Evolutionary conservation across 2,329 filamentous ascomycete genomes (phyloP).

Genomic region (Botryotinia convoluta): DNA sequence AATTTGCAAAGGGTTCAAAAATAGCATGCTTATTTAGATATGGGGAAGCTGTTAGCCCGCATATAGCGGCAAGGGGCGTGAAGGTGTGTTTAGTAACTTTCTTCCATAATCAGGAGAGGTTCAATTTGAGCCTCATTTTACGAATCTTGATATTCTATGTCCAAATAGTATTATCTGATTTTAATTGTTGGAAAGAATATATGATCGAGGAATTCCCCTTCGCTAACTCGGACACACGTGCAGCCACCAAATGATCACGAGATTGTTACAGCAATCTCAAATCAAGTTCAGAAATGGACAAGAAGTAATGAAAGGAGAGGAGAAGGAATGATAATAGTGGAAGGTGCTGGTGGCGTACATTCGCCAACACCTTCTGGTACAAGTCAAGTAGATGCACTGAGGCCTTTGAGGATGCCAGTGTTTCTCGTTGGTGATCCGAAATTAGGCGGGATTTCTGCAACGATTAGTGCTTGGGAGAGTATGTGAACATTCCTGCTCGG

Average conservation of each 20-base stretch:
- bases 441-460: constrained; percentile 76
- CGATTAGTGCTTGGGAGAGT: constrained; percentile 72
- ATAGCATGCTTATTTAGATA: constrained; percentile 70
- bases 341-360: constrained; percentile 80
- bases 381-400: constrained; percentile 75
- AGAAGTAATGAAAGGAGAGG: constrained; percentile 8
- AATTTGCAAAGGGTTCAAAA: constrained; percentile 52
- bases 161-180: neutral
- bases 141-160: fast-evolving
- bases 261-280: constrained; percentile 14
- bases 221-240: constrained; percentile 40
- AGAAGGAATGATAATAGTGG: constrained; percentile 65
- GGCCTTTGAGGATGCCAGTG: constrained; percentile 69
- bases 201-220: constrained; percentile 28
- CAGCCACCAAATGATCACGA: constrained; percentile 19
- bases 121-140: neutral
- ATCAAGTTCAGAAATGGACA: constrained; percentile 13
- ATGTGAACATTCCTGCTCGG: neutral
- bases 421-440: constrained; percentile 72
- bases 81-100: constrained; percentile 8
- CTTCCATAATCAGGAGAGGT: neutral
- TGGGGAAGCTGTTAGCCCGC: constrained; percentile 71
- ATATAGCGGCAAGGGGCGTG: constrained; percentile 58
- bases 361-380: constrained; percentile 74
- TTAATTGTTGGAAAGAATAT: neutral